Conservation (phyloP, 2,329 filamentous ascomycete genomes). For the Polychaeton citri region DNA sequence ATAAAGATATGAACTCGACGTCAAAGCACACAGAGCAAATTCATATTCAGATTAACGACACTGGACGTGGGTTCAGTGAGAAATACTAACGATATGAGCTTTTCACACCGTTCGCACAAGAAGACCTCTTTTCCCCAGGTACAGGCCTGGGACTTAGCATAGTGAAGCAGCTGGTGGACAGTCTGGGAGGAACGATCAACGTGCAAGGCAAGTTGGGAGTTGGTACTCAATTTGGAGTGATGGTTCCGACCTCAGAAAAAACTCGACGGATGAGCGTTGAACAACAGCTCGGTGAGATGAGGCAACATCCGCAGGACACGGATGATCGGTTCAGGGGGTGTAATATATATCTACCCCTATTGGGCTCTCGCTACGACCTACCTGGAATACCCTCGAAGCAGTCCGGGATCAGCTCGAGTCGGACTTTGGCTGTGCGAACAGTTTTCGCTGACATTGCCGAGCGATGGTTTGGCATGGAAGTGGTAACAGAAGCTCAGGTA, state of each 20-base stretch:
- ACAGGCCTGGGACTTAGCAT: constrained; percentile 54
- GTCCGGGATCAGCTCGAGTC: too few species aligned
- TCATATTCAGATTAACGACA: constrained; percentile 35
- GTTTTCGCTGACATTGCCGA: too few species aligned
- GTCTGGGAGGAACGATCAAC: constrained; percentile 46
- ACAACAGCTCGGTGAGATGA: constrained; percentile 7
- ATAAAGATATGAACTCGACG: too few species aligned
- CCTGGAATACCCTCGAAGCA: too few species aligned
- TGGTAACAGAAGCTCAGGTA: too few species aligned
- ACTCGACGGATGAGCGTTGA: neutral
- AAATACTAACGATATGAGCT: constrained; percentile 48
- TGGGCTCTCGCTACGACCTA: constrained; percentile 1
- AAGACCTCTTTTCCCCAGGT: constrained; percentile 46
- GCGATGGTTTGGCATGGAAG: too few species aligned
- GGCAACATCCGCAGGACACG: constrained; percentile 1
- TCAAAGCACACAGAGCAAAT: neutral
- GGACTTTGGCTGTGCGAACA: too few species aligned
- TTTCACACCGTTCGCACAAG: constrained; percentile 53
- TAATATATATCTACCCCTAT: constrained; percentile 1
- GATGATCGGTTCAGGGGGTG: too few species aligned
- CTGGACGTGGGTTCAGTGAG: constrained; percentile 51
- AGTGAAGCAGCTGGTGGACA: constrained; percentile 45
- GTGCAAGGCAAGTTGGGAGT: constrained; percentile 39
- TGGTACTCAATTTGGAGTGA: constrained; percentile 25
- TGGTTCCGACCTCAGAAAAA: constrained; percentile 25